Conservation (phyloP, 305 asterid species). For the Coffea humblotiana region DNA sequence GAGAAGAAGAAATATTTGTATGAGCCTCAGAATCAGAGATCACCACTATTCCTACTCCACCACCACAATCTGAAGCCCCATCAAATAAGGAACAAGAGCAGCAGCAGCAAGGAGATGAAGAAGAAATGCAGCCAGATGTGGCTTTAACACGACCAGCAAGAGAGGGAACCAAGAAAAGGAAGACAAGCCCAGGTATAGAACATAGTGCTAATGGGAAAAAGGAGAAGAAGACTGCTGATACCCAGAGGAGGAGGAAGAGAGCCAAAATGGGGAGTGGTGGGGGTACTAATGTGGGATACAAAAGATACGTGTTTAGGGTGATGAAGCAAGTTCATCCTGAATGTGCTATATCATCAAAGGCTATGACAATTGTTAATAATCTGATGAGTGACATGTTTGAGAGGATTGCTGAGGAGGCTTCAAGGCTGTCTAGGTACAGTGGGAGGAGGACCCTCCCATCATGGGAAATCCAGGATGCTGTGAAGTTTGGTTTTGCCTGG, state of each 20-base stretch:
- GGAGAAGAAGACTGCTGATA: neutral
- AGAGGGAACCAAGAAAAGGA: slow-evolving; percentile 10
- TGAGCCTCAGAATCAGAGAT: neutral
- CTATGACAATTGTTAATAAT: slow-evolving; percentile 65
- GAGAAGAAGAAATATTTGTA: neutral
- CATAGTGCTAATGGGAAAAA: neutral
- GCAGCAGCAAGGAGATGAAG: neutral
- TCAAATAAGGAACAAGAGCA: neutral
- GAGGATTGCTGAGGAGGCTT: slow-evolving; percentile 68
- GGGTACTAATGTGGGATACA: slow-evolving; percentile 50
- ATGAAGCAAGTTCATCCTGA: slow-evolving; percentile 92
- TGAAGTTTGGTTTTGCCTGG: slow-evolving; percentile 80
- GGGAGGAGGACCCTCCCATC: slow-evolving; percentile 57
- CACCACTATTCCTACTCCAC: too few relatives aligned
- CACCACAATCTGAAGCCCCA: neutral
- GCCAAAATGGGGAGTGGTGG: slow-evolving; percentile 21
- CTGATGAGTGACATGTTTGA: slow-evolving; percentile 76
- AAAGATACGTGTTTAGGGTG: slow-evolving; percentile 58
- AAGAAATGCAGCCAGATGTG: neutral
- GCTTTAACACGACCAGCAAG: neutral
- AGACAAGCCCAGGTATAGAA: slow-evolving; percentile 7
- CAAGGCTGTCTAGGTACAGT: slow-evolving; percentile 38
- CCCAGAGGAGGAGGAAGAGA: slow-evolving; percentile 26
- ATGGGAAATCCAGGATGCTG: slow-evolving; percentile 78
- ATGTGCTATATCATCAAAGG: slow-evolving; percentile 67